These are phyloP conservation scores for Eragrostis nindensis DNA, from an alignment of 176 grass and related monocot species.

Conservation along the genomic window DNA sequence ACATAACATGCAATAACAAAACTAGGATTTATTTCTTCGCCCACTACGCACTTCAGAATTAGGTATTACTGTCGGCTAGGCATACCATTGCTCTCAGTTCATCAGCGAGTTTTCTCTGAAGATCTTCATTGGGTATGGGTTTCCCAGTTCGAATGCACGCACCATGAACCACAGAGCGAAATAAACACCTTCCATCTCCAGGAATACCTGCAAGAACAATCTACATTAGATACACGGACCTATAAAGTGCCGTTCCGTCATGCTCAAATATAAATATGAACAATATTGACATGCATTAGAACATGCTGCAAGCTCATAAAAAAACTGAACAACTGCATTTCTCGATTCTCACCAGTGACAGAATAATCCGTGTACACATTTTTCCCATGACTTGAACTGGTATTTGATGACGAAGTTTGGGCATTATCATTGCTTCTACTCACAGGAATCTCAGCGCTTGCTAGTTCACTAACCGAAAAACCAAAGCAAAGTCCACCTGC, in stretches of 20 bases:
- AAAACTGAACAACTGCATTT: neutral
- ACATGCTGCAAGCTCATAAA: neutral
- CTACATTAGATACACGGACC: constrained; percentile 26
- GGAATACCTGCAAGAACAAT: constrained; percentile 66
- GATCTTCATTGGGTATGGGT: constrained; percentile 59
- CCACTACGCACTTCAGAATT: neutral
- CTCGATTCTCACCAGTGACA: constrained; percentile 56
- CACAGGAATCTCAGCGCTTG: constrained; percentile 56
- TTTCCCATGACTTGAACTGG: constrained; percentile 69
- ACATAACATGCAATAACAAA: neutral
- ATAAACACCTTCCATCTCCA: constrained; percentile 89
- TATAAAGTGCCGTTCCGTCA: neutral
- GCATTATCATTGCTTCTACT: constrained; percentile 41
- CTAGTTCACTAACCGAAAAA: constrained; percentile 59
- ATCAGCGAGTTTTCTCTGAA: constrained; percentile 87
- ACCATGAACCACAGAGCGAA: constrained; percentile 83
- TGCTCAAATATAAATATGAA: neutral
- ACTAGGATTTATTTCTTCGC: neutral
- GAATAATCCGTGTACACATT: constrained; percentile 88
- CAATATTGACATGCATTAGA: neutral
- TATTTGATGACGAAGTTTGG: constrained; percentile 30
- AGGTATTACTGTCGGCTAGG: neutral
- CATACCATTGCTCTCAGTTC: constrained; percentile 76
- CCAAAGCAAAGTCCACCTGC: constrained; percentile 66
- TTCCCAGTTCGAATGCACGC: constrained; percentile 59